Conservation (phyloP, 257 asterid species). For the Scutellaria galericulata region DNA sequence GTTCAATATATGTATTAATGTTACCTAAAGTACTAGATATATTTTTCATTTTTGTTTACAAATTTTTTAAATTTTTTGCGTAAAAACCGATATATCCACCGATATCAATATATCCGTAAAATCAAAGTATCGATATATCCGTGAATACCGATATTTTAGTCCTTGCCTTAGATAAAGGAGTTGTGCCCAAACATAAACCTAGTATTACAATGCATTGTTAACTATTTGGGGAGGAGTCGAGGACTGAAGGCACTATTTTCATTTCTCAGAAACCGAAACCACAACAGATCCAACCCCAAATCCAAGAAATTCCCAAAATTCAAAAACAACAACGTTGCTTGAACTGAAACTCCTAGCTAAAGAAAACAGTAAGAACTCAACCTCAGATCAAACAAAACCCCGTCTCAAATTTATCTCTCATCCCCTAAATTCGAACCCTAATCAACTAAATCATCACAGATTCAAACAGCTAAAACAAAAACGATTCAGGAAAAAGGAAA, state of each 20-base stretch:
- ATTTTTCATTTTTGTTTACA: too few species aligned
- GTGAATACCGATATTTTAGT: too few species aligned
- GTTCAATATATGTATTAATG: too few species aligned
- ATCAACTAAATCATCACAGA: slow-evolving; percentile 19
- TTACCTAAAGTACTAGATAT: too few species aligned
- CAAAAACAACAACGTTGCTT: neutral
- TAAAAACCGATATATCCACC: too few species aligned
- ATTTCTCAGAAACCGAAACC: neutral
- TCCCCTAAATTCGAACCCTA: slow-evolving; percentile 34
- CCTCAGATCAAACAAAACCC: slow-evolving; percentile 57
- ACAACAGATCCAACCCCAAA: slow-evolving; percentile 30
- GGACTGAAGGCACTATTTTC: too few species aligned
- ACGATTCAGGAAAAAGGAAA: neutral
- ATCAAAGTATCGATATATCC: too few species aligned
- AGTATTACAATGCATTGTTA: neutral
- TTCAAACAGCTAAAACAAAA: slow-evolving; percentile 17
- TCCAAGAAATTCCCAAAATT: slow-evolving; percentile 11
- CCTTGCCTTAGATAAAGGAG: too few species aligned
- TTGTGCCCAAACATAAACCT: too few species aligned
- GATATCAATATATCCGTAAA: too few species aligned
- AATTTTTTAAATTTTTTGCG: too few species aligned
- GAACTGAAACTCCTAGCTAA: slow-evolving; percentile 35
- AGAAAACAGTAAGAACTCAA: slow-evolving; percentile 32
- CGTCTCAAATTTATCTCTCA: slow-evolving; percentile 34
- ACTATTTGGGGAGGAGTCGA: too few species aligned